A percentile compares a stretch with the other conserved stretches of the same genome.
phyloP scores from a whole-genome alignment of 2,329 filamentous ascomycete species.

The Ampelomyces quisqualis region DNA sequence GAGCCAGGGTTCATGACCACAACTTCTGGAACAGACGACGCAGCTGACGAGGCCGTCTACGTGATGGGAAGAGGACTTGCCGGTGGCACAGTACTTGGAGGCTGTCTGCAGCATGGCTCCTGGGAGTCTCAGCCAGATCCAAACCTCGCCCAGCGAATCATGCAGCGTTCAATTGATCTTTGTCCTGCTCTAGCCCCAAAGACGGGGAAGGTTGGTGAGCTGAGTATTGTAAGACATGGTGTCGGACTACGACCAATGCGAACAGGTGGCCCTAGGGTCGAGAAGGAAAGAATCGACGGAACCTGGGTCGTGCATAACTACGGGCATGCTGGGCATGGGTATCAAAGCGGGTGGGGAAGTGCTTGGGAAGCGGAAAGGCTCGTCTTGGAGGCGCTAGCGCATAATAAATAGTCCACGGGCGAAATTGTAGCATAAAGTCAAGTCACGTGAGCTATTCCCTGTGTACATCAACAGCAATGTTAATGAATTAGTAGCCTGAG shows the following conservation, averaged over 20 bases:
- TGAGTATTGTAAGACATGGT: constrained; percentile 73
- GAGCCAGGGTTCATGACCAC: constrained; percentile 69
- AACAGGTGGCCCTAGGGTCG: constrained; percentile 71
- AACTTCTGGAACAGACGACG: constrained; percentile 72
- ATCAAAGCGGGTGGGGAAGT: constrained; percentile 51
- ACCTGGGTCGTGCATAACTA: constrained; percentile 78
- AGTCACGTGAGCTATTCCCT: too few relatives aligned
- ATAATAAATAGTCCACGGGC: not conserved
- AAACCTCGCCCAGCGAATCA: constrained; percentile 77
- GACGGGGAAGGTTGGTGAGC: constrained; percentile 68
- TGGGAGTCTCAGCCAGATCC: constrained; percentile 80
- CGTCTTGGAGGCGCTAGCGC: constrained; percentile 22
- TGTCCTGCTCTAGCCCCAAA: constrained; percentile 62
- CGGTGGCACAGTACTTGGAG: constrained; percentile 84
- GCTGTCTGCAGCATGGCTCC: constrained; percentile 74
- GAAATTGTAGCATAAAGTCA: constrained; percentile 2
- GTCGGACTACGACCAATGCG: constrained; percentile 79
- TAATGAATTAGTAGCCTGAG: too few relatives aligned
- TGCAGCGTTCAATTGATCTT: constrained; percentile 70
- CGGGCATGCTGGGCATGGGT: constrained; percentile 78
- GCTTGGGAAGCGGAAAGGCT: constrained; percentile 46
- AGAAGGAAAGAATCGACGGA: constrained; percentile 65
- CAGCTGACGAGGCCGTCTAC: constrained; percentile 71
- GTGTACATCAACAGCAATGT: too few relatives aligned
- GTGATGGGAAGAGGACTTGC: constrained; percentile 75